Evolutionary conservation across 1,284 basidiomycete genomes (phyloP).

Genomic region (Lignosus rhinocerotis): DNA sequence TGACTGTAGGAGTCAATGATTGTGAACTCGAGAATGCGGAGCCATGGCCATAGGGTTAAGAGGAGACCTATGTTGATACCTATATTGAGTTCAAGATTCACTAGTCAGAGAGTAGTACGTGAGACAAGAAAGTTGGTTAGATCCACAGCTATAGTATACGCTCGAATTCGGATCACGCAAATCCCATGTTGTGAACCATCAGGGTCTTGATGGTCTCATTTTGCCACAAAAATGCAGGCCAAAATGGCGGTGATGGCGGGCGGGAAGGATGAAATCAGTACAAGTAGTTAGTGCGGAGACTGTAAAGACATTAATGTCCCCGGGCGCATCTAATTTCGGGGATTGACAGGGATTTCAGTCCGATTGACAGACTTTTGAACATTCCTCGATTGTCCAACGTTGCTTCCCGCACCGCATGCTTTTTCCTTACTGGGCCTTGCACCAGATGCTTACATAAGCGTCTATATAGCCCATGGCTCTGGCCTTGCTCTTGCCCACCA

Average conservation of each 20-base stretch:
- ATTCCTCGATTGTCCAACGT: constrained; percentile 24
- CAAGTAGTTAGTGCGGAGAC: not conserved
- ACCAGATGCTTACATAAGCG: constrained; percentile 24
- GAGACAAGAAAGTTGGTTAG: too few relatives aligned
- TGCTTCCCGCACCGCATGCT: constrained; percentile 30
- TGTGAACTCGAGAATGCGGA: too few relatives aligned
- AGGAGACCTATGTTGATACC: too few relatives aligned
- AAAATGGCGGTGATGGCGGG: too few relatives aligned
- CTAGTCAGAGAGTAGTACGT: too few relatives aligned
- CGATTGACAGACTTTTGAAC: constrained; percentile 13
- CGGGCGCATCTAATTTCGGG: not conserved
- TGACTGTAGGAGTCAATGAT: too few relatives aligned
- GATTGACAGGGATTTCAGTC: constrained; percentile 9
- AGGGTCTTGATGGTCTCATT: not conserved
- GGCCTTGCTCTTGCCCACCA: constrained; percentile 2
- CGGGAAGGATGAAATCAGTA: too few relatives aligned
- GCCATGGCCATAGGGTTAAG: too few relatives aligned
- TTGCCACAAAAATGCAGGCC: constrained; percentile 3
- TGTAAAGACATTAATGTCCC: not conserved
- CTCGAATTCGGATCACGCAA: too few relatives aligned
- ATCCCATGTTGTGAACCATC: not conserved
- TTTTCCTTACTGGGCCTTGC: constrained; percentile 19
- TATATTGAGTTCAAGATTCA: too few relatives aligned
- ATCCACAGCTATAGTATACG: too few relatives aligned
- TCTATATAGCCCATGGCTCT: constrained; percentile 20